Evolutionary conservation across 23 red algal genomes (phyloP).

Genomic region (Gracilariopsis chorda): DNA sequence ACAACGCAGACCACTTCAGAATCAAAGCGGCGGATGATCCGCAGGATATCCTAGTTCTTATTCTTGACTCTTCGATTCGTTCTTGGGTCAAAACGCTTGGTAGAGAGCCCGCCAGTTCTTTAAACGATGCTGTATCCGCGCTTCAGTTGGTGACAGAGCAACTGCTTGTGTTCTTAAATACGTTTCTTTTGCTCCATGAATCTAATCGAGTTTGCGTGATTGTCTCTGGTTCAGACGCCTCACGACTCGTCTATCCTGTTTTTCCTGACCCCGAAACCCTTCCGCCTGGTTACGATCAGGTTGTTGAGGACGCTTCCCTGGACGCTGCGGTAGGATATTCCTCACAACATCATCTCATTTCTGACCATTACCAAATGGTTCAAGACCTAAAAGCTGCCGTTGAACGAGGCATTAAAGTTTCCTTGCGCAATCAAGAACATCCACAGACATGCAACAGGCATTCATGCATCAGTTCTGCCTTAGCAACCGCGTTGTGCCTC

Average conservation of each 20-base stretch:
- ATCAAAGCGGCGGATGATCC: constrained; percentile 56
- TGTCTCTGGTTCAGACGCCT: neutral
- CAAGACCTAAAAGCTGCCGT: constrained; percentile 20
- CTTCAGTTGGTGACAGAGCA: constrained; percentile 41
- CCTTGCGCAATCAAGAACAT: constrained; percentile 8
- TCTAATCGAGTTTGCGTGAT: constrained; percentile 60
- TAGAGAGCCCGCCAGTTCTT: neutral
- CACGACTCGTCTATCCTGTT: constrained; percentile 20
- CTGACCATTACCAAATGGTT: neutral
- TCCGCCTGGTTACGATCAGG: constrained; percentile 15
- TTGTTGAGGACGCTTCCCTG: constrained; percentile 16
- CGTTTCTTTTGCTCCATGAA: constrained; percentile 71
- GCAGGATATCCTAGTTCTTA: constrained; percentile 34
- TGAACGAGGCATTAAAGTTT: neutral
- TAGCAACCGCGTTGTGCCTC: constrained; percentile 55
- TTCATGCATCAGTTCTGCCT: constrained; percentile 29
- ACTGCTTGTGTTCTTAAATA: constrained; percentile 58
- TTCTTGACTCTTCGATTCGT: constrained; percentile 42
- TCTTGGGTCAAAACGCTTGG: constrained; percentile 17
- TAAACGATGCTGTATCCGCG: neutral
- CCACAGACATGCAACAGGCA: neutral
- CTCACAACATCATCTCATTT: neutral
- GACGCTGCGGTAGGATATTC: neutral
- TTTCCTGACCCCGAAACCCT: constrained; percentile 23
- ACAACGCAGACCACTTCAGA: constrained; percentile 12